Base-by-base conservation (phyloP, 805 yeast species). In the Pichia kluyveri region DNA sequence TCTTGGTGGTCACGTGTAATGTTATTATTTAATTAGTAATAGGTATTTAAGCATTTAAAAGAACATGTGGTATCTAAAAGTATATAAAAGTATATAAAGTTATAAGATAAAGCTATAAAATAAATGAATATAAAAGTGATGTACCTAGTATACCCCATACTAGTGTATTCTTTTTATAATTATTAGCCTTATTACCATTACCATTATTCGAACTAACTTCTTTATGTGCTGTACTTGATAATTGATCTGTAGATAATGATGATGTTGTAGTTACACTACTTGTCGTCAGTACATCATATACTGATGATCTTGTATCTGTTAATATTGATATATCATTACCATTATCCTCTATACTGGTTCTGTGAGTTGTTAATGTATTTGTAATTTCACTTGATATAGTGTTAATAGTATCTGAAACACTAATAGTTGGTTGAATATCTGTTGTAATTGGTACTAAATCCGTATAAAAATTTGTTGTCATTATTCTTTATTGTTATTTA, bases 401-500 rank as follows among this genome's bases (percentile, higher is more conserved):
- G 1, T 43, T 9, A 6, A 28, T 32, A 5, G 31, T 30, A 8
- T 19, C 38, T 12, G 32, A 4, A 9, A n/a, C 26, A 6, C 31
- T 12, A 17, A 32, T 28, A 4, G 52, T 43, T 11, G 49, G 23
- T n/a, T 26, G 1, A 2, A 41, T 38, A 5, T 44, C 36, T 9
- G 42, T 38, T 8, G 54, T 51, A 8, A 51, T 30, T 10, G 51
- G 50, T 3, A 30, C 41, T 18, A 51, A 30, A 37, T 48, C 54
- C 4, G 51, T 44, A 17, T 48, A 51, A 18, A 51, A 51, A 11
- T 31, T 18, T 5, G 26, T 23, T 23, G 26, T 23, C 26, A 23
- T 23, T 23, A 4, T 23, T 23, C 5, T 23, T 23, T 23, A 4
- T 23, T 23, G 1, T 23, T 23, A 23, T 19, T 19, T 19, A 19